Conservation (phyloP, 2,329 filamentous ascomycete species). For the Fusarium heterosporum region DNA sequence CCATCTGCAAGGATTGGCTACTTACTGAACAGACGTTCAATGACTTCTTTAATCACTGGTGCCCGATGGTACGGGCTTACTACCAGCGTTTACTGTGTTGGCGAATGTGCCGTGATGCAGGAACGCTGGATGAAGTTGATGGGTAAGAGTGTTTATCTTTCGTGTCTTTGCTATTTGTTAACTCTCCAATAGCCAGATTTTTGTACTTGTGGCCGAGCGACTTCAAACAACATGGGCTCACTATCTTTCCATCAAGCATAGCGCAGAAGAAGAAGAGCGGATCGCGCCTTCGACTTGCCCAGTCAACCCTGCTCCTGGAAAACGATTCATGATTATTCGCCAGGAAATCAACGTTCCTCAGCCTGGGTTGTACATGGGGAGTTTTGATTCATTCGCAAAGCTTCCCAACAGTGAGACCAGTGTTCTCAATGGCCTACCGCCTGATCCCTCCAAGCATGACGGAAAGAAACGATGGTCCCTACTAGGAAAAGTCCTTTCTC, state of each 20-base stretch:
- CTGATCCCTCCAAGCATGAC: conserved; percentile 50
- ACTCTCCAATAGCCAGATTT: conserved; percentile 69
- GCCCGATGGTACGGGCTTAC: conserved; percentile 93
- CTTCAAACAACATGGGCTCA: conserved; percentile 81
- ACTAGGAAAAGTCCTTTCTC: conserved; percentile 70
- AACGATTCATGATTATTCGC: conserved; percentile 88
- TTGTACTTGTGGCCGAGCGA: conserved; percentile 73
- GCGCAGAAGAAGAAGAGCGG: conserved; percentile 67
- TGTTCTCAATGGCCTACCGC: conserved; percentile 44
- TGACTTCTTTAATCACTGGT: conserved; percentile 92
- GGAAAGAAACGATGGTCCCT: conserved; percentile 73
- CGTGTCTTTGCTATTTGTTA: conserved; percentile 34
- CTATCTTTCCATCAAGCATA: conserved; percentile 79
- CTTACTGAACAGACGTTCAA: conserved; percentile 81
- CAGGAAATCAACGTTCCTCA: conserved; percentile 71
- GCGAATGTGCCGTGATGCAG: conserved; percentile 83
- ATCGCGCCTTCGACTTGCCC: conserved; percentile 79
- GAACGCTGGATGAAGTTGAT: conserved; percentile 72
- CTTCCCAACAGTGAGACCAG: conserved; percentile 41
- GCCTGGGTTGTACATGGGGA: conserved; percentile 58
- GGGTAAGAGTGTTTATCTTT: conserved; percentile 63
- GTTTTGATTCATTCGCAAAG: conserved; percentile 62
- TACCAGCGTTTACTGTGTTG: conserved; percentile 92
- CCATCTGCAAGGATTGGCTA: conserved; percentile 79
- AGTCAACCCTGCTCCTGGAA: conserved; percentile 86